Evolutionary conservation across 1,284 basidiomycete species (phyloP), one percentile per base, ranked within the genome.

Genomic region (Rhizopogon parksii): DNA sequence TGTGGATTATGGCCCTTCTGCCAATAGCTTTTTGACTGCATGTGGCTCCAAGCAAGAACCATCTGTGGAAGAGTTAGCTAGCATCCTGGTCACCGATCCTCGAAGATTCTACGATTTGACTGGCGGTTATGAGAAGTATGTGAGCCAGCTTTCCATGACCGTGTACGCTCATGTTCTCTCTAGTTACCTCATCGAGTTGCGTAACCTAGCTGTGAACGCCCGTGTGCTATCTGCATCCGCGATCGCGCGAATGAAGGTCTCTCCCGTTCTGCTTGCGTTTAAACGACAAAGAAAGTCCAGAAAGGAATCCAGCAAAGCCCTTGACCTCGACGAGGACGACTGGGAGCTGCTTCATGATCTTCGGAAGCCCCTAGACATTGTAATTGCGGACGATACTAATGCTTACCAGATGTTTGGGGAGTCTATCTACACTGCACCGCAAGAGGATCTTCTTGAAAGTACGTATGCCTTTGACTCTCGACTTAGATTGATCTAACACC

Each of bases 11-110:
- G 95, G 95, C 0, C 64, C 78, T 0, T 75, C 76, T 4, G 95
- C 89, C 2, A 95, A 93, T 57, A 74, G 79, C 2, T 96, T 99
- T 69, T 72, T 99, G 45, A 82, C 79, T 53, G 84, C 88, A 8
- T 92, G 91, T 59, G 95, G 95, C 17, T 91, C 95, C 15, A 86
- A 85, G 61, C 83, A 82, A 47, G 90, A 95, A 62, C 96, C 95
- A 0, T 93, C 84, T 32, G 83, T 92, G 1, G 83, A 89, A 57
- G 91, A 95, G 60, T 68, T 89, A 30, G 81, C 79, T 1, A 75
- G 76, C 50, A 85, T 80, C 38, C 65, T 91, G 25, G 67, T 90
- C 27, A 71, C 72, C 2, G 73, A 88, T 62, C 89, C 90, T 7
- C 72, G 71, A 21, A 72, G 75, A 46, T 93, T 93, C 65, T 91